Evolutionary conservation across 2,329 filamentous ascomycete genomes (phyloP), one percentile per base, ranked within the genome.

Genomic region (Pseudopyrenochaeta lycopersici): DNA sequence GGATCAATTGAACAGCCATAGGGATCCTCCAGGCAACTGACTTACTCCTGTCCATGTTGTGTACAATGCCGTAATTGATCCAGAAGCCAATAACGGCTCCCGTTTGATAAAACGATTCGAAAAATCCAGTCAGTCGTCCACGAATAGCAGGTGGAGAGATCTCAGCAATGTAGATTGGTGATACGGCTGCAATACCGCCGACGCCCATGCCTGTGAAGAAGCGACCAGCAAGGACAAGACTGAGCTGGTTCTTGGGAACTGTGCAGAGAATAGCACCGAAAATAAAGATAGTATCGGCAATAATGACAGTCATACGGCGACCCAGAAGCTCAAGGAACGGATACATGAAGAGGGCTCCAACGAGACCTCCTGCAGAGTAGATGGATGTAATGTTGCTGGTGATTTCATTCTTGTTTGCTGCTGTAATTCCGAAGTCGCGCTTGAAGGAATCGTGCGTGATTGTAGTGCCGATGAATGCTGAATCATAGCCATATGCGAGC

Each of bases 61-160:
- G 64, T 2, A 74, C 71, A 21, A 77, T 72, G 4, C 68, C 71
- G 42, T 78, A 78, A 54, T 77, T 77, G 56, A 77, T 64, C 76
- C 75, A 77, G 54, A 77, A 77, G 4, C 75, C 73, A 14, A 75
- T 68, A 46, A 76, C 72, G n/a, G 86, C 86, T 23, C 88, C 83
- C 0, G 83, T 78, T 72, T 89, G 87, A 77, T 85, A 88, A 39
- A 85, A 84, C 1, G 88, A 77, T 67, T 89, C 87, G 72, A 88
- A 89, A 49, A 89, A 82, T 43, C 87, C 87, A 17, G 88, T 85
- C 0, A 90, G 78, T 5, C 85, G 81, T 15, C 87, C 87, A 59
- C 87, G 82, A 40, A 89, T 82, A 6, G 86, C 84, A 0, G 86
- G 85, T 4, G 87, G 87, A 0, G 85, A 67, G 15, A 71, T 74